Evolutionary conservation across 305 asterid genomes (phyloP), one percentile per base, ranked within the genome.

Genomic region (Lippia alba): DNA sequence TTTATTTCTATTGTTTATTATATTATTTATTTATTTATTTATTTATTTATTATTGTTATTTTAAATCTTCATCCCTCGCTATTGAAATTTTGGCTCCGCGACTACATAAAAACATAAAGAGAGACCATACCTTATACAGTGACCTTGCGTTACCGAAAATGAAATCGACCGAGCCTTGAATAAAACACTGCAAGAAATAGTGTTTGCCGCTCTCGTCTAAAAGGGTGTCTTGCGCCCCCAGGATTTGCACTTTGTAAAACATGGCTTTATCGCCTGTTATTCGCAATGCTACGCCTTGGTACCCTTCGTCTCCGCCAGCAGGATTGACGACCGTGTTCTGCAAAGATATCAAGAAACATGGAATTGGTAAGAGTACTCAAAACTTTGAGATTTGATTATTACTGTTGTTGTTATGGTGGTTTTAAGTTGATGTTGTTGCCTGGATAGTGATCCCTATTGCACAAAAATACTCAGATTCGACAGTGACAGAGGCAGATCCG

Each of bases 141-240:
- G 97, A 90, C 64, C 75, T 88, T 5, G 88, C 92, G 20, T 82
- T 77, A 18, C 97, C 96, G 65, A 82, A 85, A 19, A 88, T 86
- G 85, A 88, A 86, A 71, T 91, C 97, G 0, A 79, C 79, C 0
- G 84, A 74, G 30, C 97, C 97, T 75, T 78, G 84, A 69, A 91
- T 83, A 78, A 71, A 88, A 71, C 90, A 88, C 15, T 77, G 70
- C 73, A 64, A 75, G 64, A 76, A 88, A 50, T 66, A 86, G 15
- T 91, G 96, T 0, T 83, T 56, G 7, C 96, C 96, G 1, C 50
- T 8, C 24, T 86, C 86, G 46, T 91, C 97, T 39, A 88, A 74
- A 4, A 91, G 89, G 1, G 97, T 88, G 20, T 91, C 94, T 54
- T 91, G 96, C 49, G 88, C 76, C 30, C 97, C 97, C 39, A 91